Evolutionary conservation across 768 basidiomycete species (phyloP), one percentile per base, ranked within the genome.

Genomic region (Termitomyces bulborhizus): DNA sequence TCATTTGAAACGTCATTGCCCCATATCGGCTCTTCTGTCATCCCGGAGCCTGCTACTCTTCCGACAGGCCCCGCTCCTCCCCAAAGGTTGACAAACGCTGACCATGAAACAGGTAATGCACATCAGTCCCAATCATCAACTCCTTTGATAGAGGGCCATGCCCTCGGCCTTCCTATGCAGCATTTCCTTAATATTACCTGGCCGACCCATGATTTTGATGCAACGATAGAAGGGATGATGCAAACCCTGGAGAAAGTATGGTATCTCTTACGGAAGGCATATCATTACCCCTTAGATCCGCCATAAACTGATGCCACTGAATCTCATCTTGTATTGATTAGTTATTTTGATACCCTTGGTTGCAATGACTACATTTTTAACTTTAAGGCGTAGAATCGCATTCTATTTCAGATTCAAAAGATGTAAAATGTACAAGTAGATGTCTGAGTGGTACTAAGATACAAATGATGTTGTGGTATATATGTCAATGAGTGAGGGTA

Each of bases 201-300:
- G 66, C 64, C 69, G 65, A 6, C 56, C 60, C 58, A 63, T 64
- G 56, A 67, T 56, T 65, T 63, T 41, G 63, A 63, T 50, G 59
- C 62, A 6, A 65, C 65, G 12, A 53, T 73, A 6, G 68, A 75
- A 13, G 71, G 69, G 42, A 56, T 81, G n/a, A 61, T 74, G 53
- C 63, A 67, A 32, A 69, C 75, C 5, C 51, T 78, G 46, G 72
- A 71, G 48, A 66, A 69, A 16, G 66, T 77, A 4, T 84, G 79
- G 79, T 68, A 75, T 55, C 49, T 82, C n/a, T 64, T 77, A 42
- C 70, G 76, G 60, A 78, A 66, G 67, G 67, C 75, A 26, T 78
- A 81, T 62, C 80, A 84, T 63, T 85, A 81, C 57, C 84, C 83
- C 0, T 57, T 84, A 57, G 75, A 78, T 57, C 82, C 82, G 41